Conservation (phyloP, 306 rosid species). For the Pyrus bretschneideri region DNA sequence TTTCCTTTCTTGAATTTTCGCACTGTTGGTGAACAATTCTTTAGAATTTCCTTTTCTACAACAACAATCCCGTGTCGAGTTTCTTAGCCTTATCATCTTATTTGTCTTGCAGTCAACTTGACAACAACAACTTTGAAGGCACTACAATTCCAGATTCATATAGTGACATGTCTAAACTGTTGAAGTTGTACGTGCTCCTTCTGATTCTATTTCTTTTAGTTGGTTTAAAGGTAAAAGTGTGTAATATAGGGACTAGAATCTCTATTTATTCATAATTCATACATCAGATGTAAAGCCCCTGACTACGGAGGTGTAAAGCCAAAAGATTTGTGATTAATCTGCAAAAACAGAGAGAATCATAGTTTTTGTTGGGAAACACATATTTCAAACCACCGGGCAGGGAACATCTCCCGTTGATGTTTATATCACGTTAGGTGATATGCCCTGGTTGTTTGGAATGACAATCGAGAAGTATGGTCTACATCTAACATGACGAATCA, state of each 20-base stretch:
- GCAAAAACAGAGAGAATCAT: background rate
- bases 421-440: background rate
- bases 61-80: background rate
- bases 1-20: background rate
- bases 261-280: background rate
- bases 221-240: background rate
- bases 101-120: conserved; percentile 37
- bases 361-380: background rate
- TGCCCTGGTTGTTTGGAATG: background rate
- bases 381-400: background rate
- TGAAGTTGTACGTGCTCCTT: conserved; percentile 35
- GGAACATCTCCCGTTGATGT: background rate
- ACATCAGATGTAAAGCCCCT: background rate
- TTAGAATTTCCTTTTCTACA: background rate
- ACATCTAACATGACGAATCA: background rate
- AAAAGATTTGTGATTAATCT: background rate
- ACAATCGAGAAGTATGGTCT: background rate
- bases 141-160: conserved; percentile 35
- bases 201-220: conserved; percentile 4
- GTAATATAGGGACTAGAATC: background rate
- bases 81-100: background rate
- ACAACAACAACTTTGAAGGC: conserved; percentile 40
- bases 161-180: conserved; percentile 29
- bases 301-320: background rate
- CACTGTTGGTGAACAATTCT: background rate